Percentiles rank a stretch among this genome's conserved stretches.
These are phyloP conservation scores for Ustilaginoidea virens DNA, from an alignment of 2,329 filamentous ascomycete species.

Conservation along the genomic window DNA sequence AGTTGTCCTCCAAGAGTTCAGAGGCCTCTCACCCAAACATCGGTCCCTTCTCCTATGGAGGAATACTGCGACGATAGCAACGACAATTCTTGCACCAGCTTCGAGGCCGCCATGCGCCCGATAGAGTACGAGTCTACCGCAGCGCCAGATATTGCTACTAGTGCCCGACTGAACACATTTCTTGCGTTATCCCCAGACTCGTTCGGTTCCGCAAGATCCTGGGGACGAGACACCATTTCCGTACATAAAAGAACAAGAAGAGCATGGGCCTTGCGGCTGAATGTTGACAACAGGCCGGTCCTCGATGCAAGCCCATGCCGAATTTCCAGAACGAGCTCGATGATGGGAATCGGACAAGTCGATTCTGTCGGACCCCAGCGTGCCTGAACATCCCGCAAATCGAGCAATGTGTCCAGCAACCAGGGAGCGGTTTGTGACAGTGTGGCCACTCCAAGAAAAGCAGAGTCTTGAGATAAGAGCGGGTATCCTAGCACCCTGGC, in stretches of 20 bases:
- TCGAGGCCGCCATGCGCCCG: slow-evolving; percentile 24
- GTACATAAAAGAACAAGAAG: slow-evolving; percentile 26
- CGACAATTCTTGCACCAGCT: slow-evolving; percentile 26
- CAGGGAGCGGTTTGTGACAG: slow-evolving; percentile 28
- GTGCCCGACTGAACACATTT: slow-evolving; percentile 20
- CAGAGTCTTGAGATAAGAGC: slow-evolving; percentile 17
- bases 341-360: slow-evolving; percentile 17
- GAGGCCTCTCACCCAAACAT: slow-evolving; percentile 23
- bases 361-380: slow-evolving; percentile 18
- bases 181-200: slow-evolving; percentile 14
- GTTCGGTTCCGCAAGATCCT: slow-evolving; percentile 15
- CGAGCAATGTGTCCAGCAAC: slow-evolving; percentile 32
- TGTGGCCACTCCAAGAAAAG: slow-evolving; percentile 16
- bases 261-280: slow-evolving; percentile 21
- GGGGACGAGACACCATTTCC: slow-evolving; percentile 20
- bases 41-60: slow-evolving; percentile 17
- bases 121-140: slow-evolving; percentile 18
- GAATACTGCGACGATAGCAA: slow-evolving; percentile 18
- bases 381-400: slow-evolving; percentile 24
- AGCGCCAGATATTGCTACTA: slow-evolving; percentile 22
- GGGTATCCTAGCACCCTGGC: slow-evolving; percentile 27
- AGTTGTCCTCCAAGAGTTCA: neutral
- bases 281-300: slow-evolving; percentile 7
- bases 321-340: slow-evolving; percentile 22
- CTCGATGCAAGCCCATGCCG: slow-evolving; percentile 9